phyloP scores from a whole-genome alignment of 192 early-diverging fungal genomes.

The Kickxella alabastrina region DNA sequence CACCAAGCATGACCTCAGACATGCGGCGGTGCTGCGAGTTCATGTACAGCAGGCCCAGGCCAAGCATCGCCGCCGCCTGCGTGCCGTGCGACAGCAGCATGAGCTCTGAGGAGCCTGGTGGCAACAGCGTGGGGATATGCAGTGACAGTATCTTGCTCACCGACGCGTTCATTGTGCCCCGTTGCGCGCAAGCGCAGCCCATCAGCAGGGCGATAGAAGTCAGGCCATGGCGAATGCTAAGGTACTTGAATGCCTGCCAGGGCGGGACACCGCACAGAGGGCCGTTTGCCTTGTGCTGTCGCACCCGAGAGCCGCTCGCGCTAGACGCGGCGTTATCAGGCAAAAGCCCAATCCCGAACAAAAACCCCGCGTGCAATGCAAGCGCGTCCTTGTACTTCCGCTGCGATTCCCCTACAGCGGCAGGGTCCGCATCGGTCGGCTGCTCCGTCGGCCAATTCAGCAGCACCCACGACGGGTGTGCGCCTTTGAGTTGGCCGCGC shows the following conservation, averaged over 20 bases:
- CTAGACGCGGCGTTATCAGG: neutral
- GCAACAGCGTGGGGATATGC: constrained; percentile 71
- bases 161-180: constrained; percentile 60
- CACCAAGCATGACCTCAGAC: constrained; percentile 69
- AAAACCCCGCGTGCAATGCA: constrained; percentile 71
- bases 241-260: constrained; percentile 62
- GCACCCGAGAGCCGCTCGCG: too few species aligned
- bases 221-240: constrained; percentile 63
- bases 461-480: constrained; percentile 76
- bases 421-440: neutral
- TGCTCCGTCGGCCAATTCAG: constrained; percentile 58
- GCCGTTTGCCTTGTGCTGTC: constrained; percentile 46
- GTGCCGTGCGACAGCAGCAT: constrained; percentile 60
- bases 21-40: constrained; percentile 64
- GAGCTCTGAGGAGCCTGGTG: constrained; percentile 56
- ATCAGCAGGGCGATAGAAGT: constrained; percentile 72
- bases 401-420: constrained; percentile 4
- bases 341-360: constrained; percentile 73
- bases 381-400: constrained; percentile 36
- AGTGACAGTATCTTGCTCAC: constrained; percentile 69
- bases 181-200: constrained; percentile 66
- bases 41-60: constrained; percentile 75
- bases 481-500: constrained; percentile 46
- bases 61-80: constrained; percentile 67
- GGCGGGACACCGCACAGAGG: constrained; percentile 63